A percentile compares a stretch with the other conserved stretches of the same genome.
phyloP scores from a whole-genome alignment of 805 yeast species.

The Suhomyces canberraensis region DNA sequence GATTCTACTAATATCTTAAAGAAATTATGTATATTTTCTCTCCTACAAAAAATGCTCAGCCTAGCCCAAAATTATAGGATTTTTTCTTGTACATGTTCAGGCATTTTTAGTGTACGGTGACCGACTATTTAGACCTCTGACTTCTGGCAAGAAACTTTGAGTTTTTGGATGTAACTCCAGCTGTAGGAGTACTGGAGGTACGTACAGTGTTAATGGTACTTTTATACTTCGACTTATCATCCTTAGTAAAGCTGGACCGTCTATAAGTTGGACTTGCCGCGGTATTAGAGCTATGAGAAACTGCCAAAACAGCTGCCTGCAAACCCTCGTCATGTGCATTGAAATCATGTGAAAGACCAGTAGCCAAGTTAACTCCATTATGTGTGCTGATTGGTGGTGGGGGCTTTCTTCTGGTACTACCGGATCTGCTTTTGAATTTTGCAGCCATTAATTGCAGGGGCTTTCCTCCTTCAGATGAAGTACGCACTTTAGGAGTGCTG shows the following conservation, averaged over 20 bases:
- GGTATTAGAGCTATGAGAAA: conserved; percentile 26
- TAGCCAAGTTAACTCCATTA: conserved; percentile 23
- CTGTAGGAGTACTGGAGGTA: conserved; percentile 1
- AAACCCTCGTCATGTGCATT: conserved; percentile 25
- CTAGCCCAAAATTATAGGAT: no score
- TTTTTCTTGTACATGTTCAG: no score
- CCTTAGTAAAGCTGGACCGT: conserved; percentile 38
- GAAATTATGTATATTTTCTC: no score
- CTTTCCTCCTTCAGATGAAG: background rate
- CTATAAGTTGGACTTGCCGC: conserved; percentile 20
- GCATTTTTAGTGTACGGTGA: no score
- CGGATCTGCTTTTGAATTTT: conserved; percentile 12
- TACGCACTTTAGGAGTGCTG: background rate
- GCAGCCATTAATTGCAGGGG: conserved; percentile 12
- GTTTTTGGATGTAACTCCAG: conserved; percentile 51
- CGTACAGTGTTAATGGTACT: conserved; percentile 4
- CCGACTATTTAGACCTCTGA: conserved; percentile 39
- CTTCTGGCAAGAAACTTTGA: conserved; percentile 62
- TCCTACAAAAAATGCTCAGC: no score
- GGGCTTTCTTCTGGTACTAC: conserved; percentile 24
- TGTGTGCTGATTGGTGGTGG: conserved; percentile 27
- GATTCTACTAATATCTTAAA: no score
- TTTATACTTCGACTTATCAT: conserved; percentile 11
- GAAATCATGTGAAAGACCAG: conserved; percentile 23
- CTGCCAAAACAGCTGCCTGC: conserved; percentile 46